Evolutionary conservation across 306 rosid species (phyloP), one percentile per base, ranked within the genome.

Genomic region (Casuarina glauca): DNA sequence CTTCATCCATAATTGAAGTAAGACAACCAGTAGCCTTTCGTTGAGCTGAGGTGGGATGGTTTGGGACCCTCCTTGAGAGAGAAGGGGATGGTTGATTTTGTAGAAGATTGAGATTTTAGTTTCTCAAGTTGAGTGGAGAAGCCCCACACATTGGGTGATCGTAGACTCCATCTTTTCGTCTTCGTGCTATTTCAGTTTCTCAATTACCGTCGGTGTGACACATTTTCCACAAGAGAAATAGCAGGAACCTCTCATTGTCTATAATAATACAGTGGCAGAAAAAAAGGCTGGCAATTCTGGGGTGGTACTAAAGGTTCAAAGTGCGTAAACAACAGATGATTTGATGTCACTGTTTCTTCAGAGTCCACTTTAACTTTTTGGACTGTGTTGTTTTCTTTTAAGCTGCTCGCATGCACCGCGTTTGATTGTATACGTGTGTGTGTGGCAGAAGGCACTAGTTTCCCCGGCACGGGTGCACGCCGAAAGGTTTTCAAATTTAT

Each of bases 401-500:
- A 1, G 3, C 13, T 48, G 3, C 16, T 17, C 26, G 58, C 58
- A 9, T 58, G 36, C 64, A 8, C 3, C 13, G n/a, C 2, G 64
- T 58, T 58, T 58, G 64, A 58, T 5, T 58, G 15, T 10, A 9
- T 10, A 9, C 2, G 1, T 19, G 26, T 54, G 26, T 54, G 61
- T 7, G 6, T 17, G 15, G 20, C 8, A 20, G 19, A 20, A 13
- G 4, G 39, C 20, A 26, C 32, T 26, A 26, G 32, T 26, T 26
- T 26, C 32, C 0, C 5, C 10, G 43, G 50, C 13, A n/a, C 46
- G 58, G 12, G 52, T 57, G 54, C 63, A 43, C 69, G 78, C 78
- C 78, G 78, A 74, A 74, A 74, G 70, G 57, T 13, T 6, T 72
- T 15, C 12, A 48, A 48, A 44, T 44, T 44, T 44, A 44, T 4